Evolutionary conservation across 345 rosid genomes (phyloP).

Genomic region (Acer campestre): DNA sequence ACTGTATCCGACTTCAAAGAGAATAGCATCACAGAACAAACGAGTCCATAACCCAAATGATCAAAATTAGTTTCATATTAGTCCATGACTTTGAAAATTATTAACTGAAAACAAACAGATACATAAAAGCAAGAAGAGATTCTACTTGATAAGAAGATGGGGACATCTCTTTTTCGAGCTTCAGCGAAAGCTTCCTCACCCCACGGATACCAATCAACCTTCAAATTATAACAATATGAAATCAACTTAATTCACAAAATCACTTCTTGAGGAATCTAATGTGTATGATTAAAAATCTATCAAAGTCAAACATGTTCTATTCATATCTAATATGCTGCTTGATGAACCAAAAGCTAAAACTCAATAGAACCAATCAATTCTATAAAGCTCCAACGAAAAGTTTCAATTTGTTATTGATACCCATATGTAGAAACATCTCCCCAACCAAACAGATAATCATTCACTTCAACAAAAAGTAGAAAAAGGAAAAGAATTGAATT

Average conservation of each 20-base stretch:
- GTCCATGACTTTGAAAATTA: slow-evolving; percentile 15
- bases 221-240: slow-evolving; percentile 8
- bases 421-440: neutral
- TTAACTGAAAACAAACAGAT: slow-evolving; percentile 5
- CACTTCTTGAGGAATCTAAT: neutral
- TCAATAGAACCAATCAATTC: neutral
- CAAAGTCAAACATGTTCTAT: neutral
- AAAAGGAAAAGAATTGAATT: slow-evolving; percentile 7
- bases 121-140: slow-evolving; percentile 12
- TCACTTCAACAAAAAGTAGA: neutral
- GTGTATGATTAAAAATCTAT: neutral
- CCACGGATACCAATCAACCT: slow-evolving; percentile 98
- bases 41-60: slow-evolving; percentile 28
- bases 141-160: slow-evolving; percentile 89
- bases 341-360: neutral
- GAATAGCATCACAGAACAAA: slow-evolving; percentile 19
- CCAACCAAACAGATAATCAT: neutral
- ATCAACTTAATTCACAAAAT: neutral
- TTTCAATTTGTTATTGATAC: neutral
- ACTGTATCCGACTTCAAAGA: slow-evolving; percentile 91
- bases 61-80: slow-evolving; percentile 21
- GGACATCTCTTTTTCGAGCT: slow-evolving; percentile 79
- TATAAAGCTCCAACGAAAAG: neutral
- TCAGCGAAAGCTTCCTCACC: slow-evolving; percentile 88
- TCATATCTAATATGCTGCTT: neutral